Evolutionary conservation across 345 rosid species (phyloP).

Genomic region (Rubroshorea leprosula): DNA sequence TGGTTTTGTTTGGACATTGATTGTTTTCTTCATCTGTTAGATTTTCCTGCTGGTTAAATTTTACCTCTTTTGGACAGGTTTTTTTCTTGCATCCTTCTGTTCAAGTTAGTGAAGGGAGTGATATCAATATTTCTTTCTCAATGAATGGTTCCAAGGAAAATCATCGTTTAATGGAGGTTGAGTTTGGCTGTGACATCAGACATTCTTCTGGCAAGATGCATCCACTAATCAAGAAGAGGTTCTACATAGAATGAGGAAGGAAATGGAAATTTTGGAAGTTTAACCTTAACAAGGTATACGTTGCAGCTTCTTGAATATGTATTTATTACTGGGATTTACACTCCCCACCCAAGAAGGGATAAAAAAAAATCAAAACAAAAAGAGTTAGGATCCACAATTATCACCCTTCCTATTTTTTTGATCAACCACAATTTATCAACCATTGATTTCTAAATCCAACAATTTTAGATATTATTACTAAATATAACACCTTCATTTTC

Average conservation of each 20-base stretch:
- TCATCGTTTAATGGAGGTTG: slow-evolving; percentile 84
- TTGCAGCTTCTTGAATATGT: not conserved
- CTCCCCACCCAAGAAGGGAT: too few relatives aligned
- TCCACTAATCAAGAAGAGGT: slow-evolving; percentile 49
- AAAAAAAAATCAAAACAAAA: too few relatives aligned
- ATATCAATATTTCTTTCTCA: slow-evolving; percentile 48
- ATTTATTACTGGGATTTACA: too few relatives aligned
- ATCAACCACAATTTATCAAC: too few relatives aligned
- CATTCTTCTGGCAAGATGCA: slow-evolving; percentile 45
- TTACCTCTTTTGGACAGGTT: slow-evolving; percentile 46
- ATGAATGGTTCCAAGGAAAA: slow-evolving; percentile 88
- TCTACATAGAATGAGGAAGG: slow-evolving; percentile 61
- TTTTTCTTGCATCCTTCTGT: slow-evolving; percentile 56
- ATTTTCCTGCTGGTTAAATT: not conserved
- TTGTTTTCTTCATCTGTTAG: not conserved
- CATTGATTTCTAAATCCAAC: too few relatives aligned
- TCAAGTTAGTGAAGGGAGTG: slow-evolving; percentile 48
- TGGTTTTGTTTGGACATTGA: not conserved
- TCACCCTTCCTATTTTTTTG: too few relatives aligned
- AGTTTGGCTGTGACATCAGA: slow-evolving; percentile 53
- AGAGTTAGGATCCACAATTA: too few relatives aligned
- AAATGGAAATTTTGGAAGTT: slow-evolving; percentile 12
- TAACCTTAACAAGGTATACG: slow-evolving; percentile 12
- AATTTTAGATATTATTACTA: too few relatives aligned
- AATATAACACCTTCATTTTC: too few relatives aligned